These are phyloP conservation scores for Moniliophthora roreri DNA, from an alignment of 1,284 basidiomycete genomes.

Conservation along the genomic window DNA sequence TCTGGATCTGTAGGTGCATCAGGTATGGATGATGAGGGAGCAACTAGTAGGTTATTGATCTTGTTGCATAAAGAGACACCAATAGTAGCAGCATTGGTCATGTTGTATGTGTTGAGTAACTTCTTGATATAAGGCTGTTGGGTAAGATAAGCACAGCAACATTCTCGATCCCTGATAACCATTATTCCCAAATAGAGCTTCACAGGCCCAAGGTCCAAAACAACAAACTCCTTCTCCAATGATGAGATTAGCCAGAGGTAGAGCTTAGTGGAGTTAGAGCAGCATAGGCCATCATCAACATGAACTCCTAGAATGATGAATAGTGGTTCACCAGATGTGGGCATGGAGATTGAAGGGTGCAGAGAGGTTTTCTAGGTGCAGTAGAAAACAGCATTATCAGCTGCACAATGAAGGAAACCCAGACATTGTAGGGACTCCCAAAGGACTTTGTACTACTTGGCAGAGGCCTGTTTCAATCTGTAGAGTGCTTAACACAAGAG, in stretches of 20 bases:
- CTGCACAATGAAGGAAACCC: constrained; percentile 15
- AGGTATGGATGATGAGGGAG: constrained; percentile 43
- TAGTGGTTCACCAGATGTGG: background rate
- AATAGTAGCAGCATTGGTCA: background rate
- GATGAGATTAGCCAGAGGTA: too few relatives aligned
- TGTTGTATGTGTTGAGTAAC: background rate
- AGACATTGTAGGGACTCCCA: constrained; percentile 15
- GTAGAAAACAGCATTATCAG: constrained; percentile 17
- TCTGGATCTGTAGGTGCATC: background rate
- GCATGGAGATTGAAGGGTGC: constrained; percentile 12
- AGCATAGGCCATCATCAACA: too few relatives aligned
- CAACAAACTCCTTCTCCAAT: too few relatives aligned
- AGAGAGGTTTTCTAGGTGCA: constrained; percentile 9
- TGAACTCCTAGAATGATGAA: background rate
- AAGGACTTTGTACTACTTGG: constrained; percentile 25
- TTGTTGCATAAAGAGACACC: constrained; percentile 36
- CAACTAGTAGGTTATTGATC: constrained; percentile 45
- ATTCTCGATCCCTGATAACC: too few relatives aligned
- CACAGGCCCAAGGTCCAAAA: too few relatives aligned
- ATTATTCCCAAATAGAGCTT: too few relatives aligned
- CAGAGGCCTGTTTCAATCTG: constrained; percentile 31
- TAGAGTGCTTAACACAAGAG: constrained; percentile 21
- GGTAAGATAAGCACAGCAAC: too few relatives aligned
- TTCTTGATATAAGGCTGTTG: too few relatives aligned
- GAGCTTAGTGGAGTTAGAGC: too few relatives aligned